Base-by-base conservation (phyloP, 2,329 filamentous ascomycete species). In the Trichoderma breve region DNA sequence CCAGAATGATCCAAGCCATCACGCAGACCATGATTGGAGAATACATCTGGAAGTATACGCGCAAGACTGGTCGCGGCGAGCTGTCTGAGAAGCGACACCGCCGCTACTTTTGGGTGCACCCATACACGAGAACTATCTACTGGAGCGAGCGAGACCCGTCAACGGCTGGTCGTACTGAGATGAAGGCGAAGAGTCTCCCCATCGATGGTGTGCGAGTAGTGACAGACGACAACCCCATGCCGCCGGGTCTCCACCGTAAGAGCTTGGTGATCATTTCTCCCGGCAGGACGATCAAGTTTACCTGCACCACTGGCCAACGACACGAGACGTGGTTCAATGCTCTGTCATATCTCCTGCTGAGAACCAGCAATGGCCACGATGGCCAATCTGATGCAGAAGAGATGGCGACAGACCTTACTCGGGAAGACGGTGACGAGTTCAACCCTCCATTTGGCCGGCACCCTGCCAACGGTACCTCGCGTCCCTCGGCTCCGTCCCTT, bases 21-120 rank as follows among this genome's bases (percentile, higher is more conserved):
- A 99, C 96, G 2, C 95, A 99, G 82, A 98, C 96, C 21, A 99
- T 99, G 96, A 98, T 99, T 79, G 96, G 96, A 71, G 96, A 99
- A 81, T 98, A 95, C 81, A 86, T 99, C 53, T 99, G 96, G 96
- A 99, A 99, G 81, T 99, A 99, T 82, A 99, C 96, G 0, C 92
- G 96, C 77, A 97, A 96, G 84, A 88, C 95, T 73, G 95, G 94
- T n/a, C 91, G 95, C 28, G 92, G 91, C 70, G 93, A 94, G 74
- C 90, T 97, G 82, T 98, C 95, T 0, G 92, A 91, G 76, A 97
- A 95, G 71, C 90, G 96, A 67, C 96, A 99, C 82, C 90, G 93
- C 73, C 91, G 96, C 36, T 99, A 98, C 86, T 99, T 99, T 87
- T 99, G 96, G 96, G 93, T 99, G 26, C 96, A 99, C 80, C 96